phyloP scores from a whole-genome alignment of 345 rosid genomes.

The Passiflora organensis region DNA sequence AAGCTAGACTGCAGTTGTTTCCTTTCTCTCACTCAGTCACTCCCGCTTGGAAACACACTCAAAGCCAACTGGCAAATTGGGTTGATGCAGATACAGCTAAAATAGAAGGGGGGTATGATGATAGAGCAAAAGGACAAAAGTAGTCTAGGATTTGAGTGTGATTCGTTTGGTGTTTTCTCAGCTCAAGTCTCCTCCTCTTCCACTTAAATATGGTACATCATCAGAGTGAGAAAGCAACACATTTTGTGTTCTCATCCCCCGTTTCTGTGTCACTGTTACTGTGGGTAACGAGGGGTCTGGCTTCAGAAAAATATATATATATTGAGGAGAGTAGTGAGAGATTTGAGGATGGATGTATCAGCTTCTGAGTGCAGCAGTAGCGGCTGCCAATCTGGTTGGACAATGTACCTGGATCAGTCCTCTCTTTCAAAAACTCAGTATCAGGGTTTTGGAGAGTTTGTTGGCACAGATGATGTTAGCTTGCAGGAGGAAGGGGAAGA shows the following conservation, averaged over 20 bases:
- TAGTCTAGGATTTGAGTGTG: constrained; percentile 45
- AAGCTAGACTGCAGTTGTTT: constrained; percentile 13
- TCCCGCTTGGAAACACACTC: constrained; percentile 10
- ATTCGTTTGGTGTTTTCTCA: constrained; percentile 30
- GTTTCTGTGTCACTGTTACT: neutral
- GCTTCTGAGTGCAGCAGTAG: constrained; percentile 47
- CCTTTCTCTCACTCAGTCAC: constrained; percentile 12
- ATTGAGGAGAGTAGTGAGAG: constrained; percentile 1
- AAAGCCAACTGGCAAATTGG: constrained; percentile 65
- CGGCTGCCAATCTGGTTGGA: constrained; percentile 88
- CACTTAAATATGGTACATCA: constrained; percentile 20
- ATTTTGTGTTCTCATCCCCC: neutral
- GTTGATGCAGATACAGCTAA: constrained; percentile 35
- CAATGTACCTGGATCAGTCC: constrained; percentile 62
- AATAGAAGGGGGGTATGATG: constrained; percentile 24
- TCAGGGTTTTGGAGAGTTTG: constrained; percentile 21
- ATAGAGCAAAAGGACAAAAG: constrained; percentile 36
- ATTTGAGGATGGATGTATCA: constrained; percentile 38
- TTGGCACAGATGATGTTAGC: constrained; percentile 13
- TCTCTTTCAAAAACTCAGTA: constrained; percentile 27
- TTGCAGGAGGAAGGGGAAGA: constrained; percentile 28
- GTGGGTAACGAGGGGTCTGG: constrained; percentile 8
- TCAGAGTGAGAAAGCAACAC: constrained; percentile 5
- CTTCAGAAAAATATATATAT: too few relatives aligned
- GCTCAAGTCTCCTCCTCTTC: constrained; percentile 11